Evolutionary conservation across 2,329 filamentous ascomycete species (phyloP).

Genomic region (Fusarium lateritium): DNA sequence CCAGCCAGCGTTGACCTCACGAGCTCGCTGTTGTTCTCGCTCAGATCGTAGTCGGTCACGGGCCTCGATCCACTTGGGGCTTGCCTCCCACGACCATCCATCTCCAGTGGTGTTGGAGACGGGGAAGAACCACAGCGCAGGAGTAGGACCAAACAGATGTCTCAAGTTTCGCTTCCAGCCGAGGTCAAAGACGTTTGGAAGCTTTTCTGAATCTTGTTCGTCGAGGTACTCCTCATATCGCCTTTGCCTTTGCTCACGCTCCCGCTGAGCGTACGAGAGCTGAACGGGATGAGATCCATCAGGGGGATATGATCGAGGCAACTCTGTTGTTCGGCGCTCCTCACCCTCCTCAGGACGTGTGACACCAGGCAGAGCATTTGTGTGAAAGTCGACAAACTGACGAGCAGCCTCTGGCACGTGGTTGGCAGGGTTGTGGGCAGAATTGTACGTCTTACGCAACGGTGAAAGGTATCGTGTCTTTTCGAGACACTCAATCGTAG

Average conservation of each 20-base stretch:
- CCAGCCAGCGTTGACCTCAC: constrained; percentile 79
- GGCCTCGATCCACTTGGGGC: constrained; percentile 81
- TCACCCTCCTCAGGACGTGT: constrained; percentile 88
- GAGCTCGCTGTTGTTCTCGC: constrained; percentile 71
- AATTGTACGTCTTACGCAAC: constrained; percentile 77
- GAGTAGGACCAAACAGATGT: constrained; percentile 84
- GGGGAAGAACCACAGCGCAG: constrained; percentile 83
- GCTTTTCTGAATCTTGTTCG: constrained; percentile 87
- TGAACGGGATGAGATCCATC: constrained; percentile 59
- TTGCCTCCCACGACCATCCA: constrained; percentile 95
- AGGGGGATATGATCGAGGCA: constrained; percentile 45
- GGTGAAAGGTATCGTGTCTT: constrained; percentile 94
- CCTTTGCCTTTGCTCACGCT: constrained; percentile 67
- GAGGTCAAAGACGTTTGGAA: constrained; percentile 95
- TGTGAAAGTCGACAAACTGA: constrained; percentile 84
- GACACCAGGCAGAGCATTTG: constrained; percentile 84
- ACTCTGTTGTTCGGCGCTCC: constrained; percentile 57
- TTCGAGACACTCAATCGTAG: constrained; percentile 96
- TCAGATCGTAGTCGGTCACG: constrained; percentile 73
- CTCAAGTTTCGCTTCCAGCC: constrained; percentile 84
- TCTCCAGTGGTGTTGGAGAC: constrained; percentile 90
- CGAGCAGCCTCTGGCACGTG: constrained; percentile 71
- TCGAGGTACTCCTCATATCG: constrained; percentile 84
- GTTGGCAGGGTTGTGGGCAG: constrained; percentile 68
- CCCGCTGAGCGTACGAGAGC: constrained; percentile 68